Evolutionary conservation across 495 filamentous ascomycete genomes (phyloP), one percentile per base, ranked within the genome.

Genomic region (Neurospora sp.): DNA sequence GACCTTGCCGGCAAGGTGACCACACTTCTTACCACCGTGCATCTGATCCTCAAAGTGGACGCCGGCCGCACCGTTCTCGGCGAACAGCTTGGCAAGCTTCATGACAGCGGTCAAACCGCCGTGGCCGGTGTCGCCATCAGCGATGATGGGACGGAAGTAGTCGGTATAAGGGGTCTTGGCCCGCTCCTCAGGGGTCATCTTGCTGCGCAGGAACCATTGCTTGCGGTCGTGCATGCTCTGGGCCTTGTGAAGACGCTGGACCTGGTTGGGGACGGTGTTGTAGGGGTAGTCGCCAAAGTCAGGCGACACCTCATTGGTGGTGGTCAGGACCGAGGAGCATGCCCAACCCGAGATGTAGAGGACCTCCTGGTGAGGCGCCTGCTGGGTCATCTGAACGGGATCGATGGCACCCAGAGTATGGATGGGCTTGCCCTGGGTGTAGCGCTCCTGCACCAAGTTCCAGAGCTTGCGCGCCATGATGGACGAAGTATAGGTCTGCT

Each of bases 261-360:
- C 96, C 82, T 99, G 96, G 82, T 98, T 99, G 18, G 96, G 96
- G 5, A 99, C 96, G 0, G 96, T 99, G 79, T 98, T 97, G 82
- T 99, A 99, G 3, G 96, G 96, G 81, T 99, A 99, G 79, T 99
- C 96, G 73, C 96, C 96, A 79, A 99, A 96, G 79, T 99, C 96
- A 7, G 96, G 91, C 2, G 93, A 97, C 4, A 99, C 96, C 80
- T 99, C 96, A 83, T 99, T 98, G 31, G 96, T 98, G 1, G 88
- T 91, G 0, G 96, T 98, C 31, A 99, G 85, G 14, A 97, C 87
- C 6, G 93, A 94, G 0, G 94, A 97, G 83, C 96, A 98, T 3
- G 96, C 96, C 96, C 96, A 99, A 59, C 96, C 96, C 9, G 93
- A 97, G 41, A 99, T 87, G 82, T 99, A 99, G 20, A 99, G 87